Base-by-base conservation (phyloP, 148 eudicot genomes). In the Polygonum aviculare region DNA sequence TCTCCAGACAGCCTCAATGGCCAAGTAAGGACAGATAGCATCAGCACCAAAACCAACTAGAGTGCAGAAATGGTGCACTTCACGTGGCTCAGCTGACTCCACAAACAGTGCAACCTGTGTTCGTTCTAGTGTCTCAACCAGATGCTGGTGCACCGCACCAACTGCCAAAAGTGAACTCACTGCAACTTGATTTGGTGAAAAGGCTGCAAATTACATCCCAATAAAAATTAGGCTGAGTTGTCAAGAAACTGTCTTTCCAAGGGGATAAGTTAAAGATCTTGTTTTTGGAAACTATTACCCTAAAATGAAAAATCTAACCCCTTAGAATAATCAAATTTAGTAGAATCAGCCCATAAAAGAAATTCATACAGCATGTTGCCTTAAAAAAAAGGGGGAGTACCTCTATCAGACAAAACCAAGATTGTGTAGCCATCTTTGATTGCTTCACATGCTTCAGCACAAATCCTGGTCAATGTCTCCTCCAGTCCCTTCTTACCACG, bases 1-100 rank as follows among this genome's bases (percentile, higher is more conserved):
- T 81, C 98, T 89, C 92, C 93, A 93, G 38, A 96, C 86, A 77
- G 99, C 90, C 82, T 96, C 99, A 71, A 96, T 77, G 49, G 99
- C 94, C 80, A 96, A 82, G 76, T 96, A 96, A 21, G 99, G 99
- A 79, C 98, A 96, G 75, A 96, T 90, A 50, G 97, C 99, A 84
- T 96, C 99, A 18, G 90, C 99, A 50, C 99, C 99, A 77, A 96
- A 96, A 59, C 99, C 99, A 73, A 96, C 94, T 26, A 96, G 82
- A 14, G 99, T 93, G 84, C 98, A 96, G 74, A 96, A 96, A 86
- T 96, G 99, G 83, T 96, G 99, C 83, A 96, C 99, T 85, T 96
- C 99, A 54, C 99, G 98, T 51, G 99, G 98, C 80, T 96, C 99
- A 26, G 99, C 99, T 63, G 99, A 91, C 83, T 96, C 99, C 70